Evolutionary conservation across 352 stramenopile species (phyloP), one percentile per base, ranked within the genome.

Genomic region (Aphanomyces stellatus): DNA sequence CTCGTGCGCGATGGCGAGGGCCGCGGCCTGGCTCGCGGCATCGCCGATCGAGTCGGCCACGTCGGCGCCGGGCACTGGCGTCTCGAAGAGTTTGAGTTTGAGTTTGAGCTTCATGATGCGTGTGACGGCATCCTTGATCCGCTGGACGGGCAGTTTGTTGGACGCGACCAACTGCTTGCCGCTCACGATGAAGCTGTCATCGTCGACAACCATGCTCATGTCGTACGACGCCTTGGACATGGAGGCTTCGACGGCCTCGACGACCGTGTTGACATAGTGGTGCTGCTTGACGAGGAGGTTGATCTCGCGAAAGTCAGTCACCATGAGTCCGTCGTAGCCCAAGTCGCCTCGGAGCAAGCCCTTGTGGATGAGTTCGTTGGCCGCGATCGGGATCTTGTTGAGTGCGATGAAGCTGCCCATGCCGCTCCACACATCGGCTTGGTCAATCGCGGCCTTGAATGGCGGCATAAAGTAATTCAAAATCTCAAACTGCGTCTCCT

Each of bases 281-380:
- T 95, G 87, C 70, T 71, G 91, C 13, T 74, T 62, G 17, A 84
- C 59, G 10, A 89, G 57, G 68, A 93, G 93, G 40, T 74, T 70
- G 51, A 95, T 92, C 76, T 95, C 87, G n/a, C 73, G 67, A 71
- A 89, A 95, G 61, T 95, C 87, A 0, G 87, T 90, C 7, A 95
- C 78, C 19, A 93, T 66, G 43, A 94, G 70, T 4, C 85, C 85
- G 13, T 86, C 61, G 69, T 92, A 95, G 3, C 67, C 64, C 60
- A 95, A 72, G 41, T 88, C 68, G 8, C 86, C 65, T 17, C 87
- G 71, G 17, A 95, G 53, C 27, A 88, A 48, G 10, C 49, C 25
- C 43, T 31, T 48, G 27, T 57, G 49, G 17, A 57, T 37, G n/a
- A 57, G 25, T n/a, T 33, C 49, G n/a, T 57, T 57, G 1, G 49